These are phyloP conservation scores for Arctostaphylos glauca DNA, from an alignment of 148 eudicot species.

Conservation along the genomic window DNA sequence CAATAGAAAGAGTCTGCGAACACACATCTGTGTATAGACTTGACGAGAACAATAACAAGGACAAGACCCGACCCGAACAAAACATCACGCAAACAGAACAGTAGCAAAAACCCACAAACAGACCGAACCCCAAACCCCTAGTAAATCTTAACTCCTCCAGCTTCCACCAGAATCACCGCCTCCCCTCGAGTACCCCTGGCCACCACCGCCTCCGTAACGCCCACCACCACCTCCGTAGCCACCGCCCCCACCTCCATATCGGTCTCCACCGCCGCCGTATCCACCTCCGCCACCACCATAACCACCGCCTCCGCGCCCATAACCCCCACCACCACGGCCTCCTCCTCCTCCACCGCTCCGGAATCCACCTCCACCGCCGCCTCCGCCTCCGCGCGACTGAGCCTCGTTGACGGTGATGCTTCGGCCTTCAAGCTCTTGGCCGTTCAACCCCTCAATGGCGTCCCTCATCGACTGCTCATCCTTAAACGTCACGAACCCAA, in stretches of 20 bases:
- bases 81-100: neutral
- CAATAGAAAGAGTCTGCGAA: too few relatives aligned
- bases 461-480: conserved; percentile 43
- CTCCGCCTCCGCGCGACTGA: conserved; percentile 34
- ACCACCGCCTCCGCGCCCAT: conserved; percentile 12
- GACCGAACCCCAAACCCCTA: neutral
- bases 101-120: too few relatives aligned
- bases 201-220: conserved; percentile 25
- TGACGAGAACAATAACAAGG: neutral
- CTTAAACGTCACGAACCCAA: conserved; percentile 47
- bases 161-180: conserved; percentile 42
- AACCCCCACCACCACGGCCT: conserved; percentile 23
- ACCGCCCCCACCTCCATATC: conserved; percentile 20
- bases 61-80: neutral
- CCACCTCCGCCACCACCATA: conserved; percentile 29
- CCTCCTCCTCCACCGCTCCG: conserved; percentile 25
- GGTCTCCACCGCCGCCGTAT: conserved; percentile 28
- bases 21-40: too few relatives aligned
- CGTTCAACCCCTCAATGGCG: conserved; percentile 49
- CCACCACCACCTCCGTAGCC: conserved; percentile 23
- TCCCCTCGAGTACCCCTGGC: neutral
- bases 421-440: conserved; percentile 34
- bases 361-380: conserved; percentile 26
- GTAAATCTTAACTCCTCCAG: conserved; percentile 46
- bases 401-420: conserved; percentile 46